Evolutionary conservation across 2,329 filamentous ascomycete genomes (phyloP), one percentile per base, ranked within the genome.

Genomic region (Lachnum nothofagi): DNA sequence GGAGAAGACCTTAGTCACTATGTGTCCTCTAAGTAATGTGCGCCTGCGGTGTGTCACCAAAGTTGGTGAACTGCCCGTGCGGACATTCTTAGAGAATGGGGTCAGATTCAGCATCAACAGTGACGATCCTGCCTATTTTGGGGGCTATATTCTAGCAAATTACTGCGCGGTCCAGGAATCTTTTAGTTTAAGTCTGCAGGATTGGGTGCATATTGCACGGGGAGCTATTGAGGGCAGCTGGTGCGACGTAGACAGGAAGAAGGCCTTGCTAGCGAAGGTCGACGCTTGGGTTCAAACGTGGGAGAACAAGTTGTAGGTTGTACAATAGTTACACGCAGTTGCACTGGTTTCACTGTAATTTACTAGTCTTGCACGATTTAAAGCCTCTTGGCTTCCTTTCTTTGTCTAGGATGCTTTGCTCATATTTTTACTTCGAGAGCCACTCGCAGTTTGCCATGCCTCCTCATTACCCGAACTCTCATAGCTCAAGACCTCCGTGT

Each of bases 21-120:
- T 88, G 31, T 91, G 86, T 62, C 87, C 87, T 1, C 63, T 88
- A 51, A 86, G 82, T 57, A 90, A 91, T 66, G 79, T 90, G 9
- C 71, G 76, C 57, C 63, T 87, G 55, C 49, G 56, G 17, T 70
- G 72, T 42, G 65, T 69, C 20, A 69, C 68, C 1, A 68, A 70
- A 1, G 65, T 70, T 22, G 54, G 71, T 3, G 74, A 75, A 44
- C 63, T 70, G 1, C 72, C 72, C 38, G 69, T 77, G 35, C 64
- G 67, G 16, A 66, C 58, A 35, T 64, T 75, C 19, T 65, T 69
- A 48, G 69, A 75, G 27, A 65, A 62, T 5, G 73, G 72, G 0
- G 67, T 76, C n/a, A 69, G 69, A 38, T 65, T 75, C 41, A 70
- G 69, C 42, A 70, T 76, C 49, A 72, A 72, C 46, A 73, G 70